Conservation (phyloP, 2,329 filamentous ascomycete genomes). For the Corynespora cassiicola region DNA sequence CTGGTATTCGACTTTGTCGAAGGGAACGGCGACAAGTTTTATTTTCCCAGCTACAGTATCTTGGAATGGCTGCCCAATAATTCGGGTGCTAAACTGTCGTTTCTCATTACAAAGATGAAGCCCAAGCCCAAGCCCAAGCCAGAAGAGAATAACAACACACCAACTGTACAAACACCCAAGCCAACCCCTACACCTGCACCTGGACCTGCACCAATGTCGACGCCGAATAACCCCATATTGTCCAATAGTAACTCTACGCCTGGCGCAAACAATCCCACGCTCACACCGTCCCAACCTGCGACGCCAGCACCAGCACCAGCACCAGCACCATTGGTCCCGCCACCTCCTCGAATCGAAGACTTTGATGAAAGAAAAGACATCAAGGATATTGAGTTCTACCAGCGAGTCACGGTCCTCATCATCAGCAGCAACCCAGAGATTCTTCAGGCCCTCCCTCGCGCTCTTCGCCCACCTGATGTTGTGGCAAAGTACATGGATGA, state of each 20-base stretch:
- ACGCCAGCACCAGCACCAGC: conserved; percentile 13
- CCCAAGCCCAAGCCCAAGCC: conserved; percentile 54
- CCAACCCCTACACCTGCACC: conserved; percentile 9
- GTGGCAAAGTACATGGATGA: conserved; percentile 48
- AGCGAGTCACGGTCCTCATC: conserved; percentile 73
- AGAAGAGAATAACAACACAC: conserved; percentile 27
- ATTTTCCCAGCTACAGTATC: conserved; percentile 81
- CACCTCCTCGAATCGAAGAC: conserved; percentile 42
- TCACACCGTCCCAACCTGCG: conserved; percentile 21
- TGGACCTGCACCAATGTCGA: conserved; percentile 11
- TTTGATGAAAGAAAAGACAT: conserved; percentile 55
- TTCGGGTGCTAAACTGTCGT: conserved; percentile 73
- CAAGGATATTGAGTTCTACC: conserved; percentile 60
- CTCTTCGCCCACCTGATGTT: conserved; percentile 55
- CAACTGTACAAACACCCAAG: conserved; percentile 35
- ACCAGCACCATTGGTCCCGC: conserved; percentile 22
- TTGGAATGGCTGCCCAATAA: conserved; percentile 70
- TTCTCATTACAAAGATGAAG: conserved; percentile 76
- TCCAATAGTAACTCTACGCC: conserved; percentile 1
- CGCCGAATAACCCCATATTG: conserved; percentile 10
- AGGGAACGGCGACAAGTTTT: conserved; percentile 71
- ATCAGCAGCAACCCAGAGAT: conserved; percentile 59
- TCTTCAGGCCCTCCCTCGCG: conserved; percentile 61
- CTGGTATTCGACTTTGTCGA: conserved; percentile 48
- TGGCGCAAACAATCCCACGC: conserved; percentile 3